phyloP scores from a whole-genome alignment of 2,329 filamentous ascomycete species.

The Simplicillium aogashimaense region DNA sequence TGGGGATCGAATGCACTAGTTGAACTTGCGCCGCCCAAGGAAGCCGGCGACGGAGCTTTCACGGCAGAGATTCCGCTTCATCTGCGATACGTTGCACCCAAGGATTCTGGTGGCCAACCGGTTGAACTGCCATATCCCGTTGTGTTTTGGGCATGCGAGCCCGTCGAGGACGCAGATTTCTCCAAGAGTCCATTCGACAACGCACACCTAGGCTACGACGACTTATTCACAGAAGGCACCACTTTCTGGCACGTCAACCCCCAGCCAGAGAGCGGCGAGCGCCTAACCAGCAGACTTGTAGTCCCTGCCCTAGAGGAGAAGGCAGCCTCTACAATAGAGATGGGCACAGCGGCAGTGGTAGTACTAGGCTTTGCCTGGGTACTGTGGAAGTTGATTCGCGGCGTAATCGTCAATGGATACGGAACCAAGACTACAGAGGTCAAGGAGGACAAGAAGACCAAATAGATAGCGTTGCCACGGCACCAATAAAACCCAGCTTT shows the following conservation, averaged over 20 bases:
- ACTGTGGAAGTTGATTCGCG: slow-evolving; percentile 43
- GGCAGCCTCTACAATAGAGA: slow-evolving; percentile 34
- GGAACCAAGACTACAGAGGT: background rate
- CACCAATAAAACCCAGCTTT: too few relatives aligned
- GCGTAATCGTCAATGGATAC: slow-evolving; percentile 15
- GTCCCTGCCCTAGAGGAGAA: slow-evolving; percentile 57
- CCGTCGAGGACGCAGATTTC: slow-evolving; percentile 57
- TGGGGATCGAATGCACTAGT: slow-evolving; percentile 79
- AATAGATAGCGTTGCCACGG: slow-evolving; percentile 6
- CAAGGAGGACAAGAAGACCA: slow-evolving; percentile 12
- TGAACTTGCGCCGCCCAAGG: slow-evolving; percentile 52
- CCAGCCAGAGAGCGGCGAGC: slow-evolving; percentile 19
- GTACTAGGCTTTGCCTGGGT: slow-evolving; percentile 61
- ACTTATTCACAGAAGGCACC: slow-evolving; percentile 64
- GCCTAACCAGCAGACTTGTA: slow-evolving; percentile 42
- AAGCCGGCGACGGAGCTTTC: slow-evolving; percentile 36
- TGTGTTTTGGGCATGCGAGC: slow-evolving; percentile 83
- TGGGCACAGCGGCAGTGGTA: slow-evolving; percentile 50
- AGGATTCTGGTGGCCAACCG: slow-evolving; percentile 39
- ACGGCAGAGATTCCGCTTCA: slow-evolving; percentile 71
- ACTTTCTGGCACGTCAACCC: slow-evolving; percentile 74
- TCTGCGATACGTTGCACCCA: slow-evolving; percentile 67
- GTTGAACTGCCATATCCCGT: slow-evolving; percentile 67
- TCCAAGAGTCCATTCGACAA: slow-evolving; percentile 76
- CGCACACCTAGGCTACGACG: slow-evolving; percentile 76